Evolutionary conservation across 73 alveolate species (phyloP).

Genomic region (Paramecium biaurelia): DNA sequence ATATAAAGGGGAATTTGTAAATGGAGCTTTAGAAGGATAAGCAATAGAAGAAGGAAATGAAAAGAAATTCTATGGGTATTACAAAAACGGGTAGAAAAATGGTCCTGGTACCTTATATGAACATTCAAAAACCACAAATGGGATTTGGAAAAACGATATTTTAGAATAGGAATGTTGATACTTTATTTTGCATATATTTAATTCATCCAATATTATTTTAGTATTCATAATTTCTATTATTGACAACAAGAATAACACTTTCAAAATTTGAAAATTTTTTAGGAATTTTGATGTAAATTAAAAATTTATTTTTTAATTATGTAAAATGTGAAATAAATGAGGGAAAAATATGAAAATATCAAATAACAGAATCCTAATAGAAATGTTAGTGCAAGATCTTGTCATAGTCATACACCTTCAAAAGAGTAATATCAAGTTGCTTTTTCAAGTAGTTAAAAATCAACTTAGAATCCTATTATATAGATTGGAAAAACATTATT

Average conservation of each 20-base stretch:
- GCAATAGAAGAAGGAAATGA: background rate
- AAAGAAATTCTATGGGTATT: background rate
- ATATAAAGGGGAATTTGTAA: conserved; percentile 2
- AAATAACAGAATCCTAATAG: background rate
- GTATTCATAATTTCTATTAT: background rate
- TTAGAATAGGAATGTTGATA: conserved; percentile 26
- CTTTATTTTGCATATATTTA: background rate
- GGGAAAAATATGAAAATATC: background rate
- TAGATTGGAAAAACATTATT: background rate
- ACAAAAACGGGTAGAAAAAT: background rate
- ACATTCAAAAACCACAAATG: background rate
- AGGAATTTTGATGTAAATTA: background rate
- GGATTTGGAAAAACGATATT: background rate
- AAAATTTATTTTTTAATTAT: background rate
- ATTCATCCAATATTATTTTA: background rate
- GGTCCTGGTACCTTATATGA: conserved; percentile 24
- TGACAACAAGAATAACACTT: background rate
- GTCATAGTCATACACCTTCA: background rate
- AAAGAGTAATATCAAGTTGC: background rate
- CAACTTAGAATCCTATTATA: background rate
- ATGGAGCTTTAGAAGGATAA: background rate
- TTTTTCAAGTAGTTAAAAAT: background rate
- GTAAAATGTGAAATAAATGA: conserved; percentile 13
- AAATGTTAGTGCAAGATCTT: background rate
- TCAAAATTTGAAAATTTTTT: background rate